phyloP scores from a whole-genome alignment of 179 eudicot species.

The Monotropa hypopitys region DNA sequence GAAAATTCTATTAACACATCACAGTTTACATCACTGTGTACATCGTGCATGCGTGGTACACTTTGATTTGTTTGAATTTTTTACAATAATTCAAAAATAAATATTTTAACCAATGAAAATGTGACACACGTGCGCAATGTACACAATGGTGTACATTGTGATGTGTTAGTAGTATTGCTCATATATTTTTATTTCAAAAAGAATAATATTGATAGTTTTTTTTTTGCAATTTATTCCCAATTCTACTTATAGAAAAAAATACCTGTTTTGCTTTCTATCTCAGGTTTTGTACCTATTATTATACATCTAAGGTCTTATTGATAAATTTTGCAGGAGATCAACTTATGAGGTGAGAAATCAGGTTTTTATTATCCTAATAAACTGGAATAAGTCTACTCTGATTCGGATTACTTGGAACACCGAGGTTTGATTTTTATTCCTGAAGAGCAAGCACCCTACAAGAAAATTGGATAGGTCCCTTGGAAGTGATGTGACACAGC shows the following conservation, averaged over 20 bases:
- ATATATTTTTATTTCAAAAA: too few relatives aligned
- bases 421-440: background rate
- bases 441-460: background rate
- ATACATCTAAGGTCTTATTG: background rate
- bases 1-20: too few relatives aligned
- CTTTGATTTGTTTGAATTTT: too few relatives aligned
- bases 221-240: background rate
- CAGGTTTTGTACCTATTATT: background rate
- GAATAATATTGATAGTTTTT: too few relatives aligned
- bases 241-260: background rate
- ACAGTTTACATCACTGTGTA: too few relatives aligned
- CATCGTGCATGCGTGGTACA: too few relatives aligned
- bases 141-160: too few relatives aligned
- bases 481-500: background rate
- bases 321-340: background rate
- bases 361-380: background rate
- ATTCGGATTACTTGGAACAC: background rate
- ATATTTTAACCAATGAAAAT: too few relatives aligned
- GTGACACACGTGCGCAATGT: too few relatives aligned
- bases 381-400: background rate
- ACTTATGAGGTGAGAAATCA: background rate
- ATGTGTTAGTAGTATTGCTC: too few relatives aligned
- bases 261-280: background rate
- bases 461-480: background rate
- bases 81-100: too few relatives aligned